Percentiles rank a stretch among this genome's conserved stretches.
These are phyloP conservation scores for Russula foetens DNA, from an alignment of 768 basidiomycete genomes.

Conservation along the genomic window DNA sequence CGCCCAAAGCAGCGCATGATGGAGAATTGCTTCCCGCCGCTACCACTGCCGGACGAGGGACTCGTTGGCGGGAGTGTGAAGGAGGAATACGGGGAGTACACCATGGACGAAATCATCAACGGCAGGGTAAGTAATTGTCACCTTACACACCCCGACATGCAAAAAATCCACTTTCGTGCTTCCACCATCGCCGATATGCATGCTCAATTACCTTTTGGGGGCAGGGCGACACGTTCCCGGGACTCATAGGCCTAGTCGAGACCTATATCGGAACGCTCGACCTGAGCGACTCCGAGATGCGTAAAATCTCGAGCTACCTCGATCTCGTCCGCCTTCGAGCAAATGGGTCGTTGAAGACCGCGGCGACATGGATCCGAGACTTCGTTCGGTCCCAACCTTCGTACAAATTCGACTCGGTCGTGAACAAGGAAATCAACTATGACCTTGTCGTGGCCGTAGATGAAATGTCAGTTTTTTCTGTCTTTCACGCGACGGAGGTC, in stretches of 20 bases:
- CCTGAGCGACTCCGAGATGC: conserved; percentile 49
- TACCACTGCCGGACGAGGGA: conserved; percentile 45
- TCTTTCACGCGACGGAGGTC: neutral
- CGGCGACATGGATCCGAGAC: conserved; percentile 88
- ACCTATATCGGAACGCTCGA: conserved; percentile 85
- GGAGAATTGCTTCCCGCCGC: conserved; percentile 62
- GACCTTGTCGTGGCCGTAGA: conserved; percentile 86
- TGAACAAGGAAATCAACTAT: conserved; percentile 87
- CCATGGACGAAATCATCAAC: conserved; percentile 86
- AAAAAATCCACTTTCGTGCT: too few relatives aligned
- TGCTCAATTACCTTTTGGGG: neutral
- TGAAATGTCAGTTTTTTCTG: conserved; percentile 65
- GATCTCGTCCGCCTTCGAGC: conserved; percentile 72
- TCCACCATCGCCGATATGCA: neutral
- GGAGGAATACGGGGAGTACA: conserved; percentile 89
- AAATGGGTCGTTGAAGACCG: conserved; percentile 73
- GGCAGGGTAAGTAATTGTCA: conserved; percentile 57
- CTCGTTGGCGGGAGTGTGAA: conserved; percentile 40
- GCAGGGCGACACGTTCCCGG: conserved; percentile 62
- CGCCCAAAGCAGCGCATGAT: conserved; percentile 51
- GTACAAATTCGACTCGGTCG: conserved; percentile 92
- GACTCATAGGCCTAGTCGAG: conserved; percentile 71
- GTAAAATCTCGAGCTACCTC: conserved; percentile 66
- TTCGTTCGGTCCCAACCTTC: conserved; percentile 86
- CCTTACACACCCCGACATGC: too few relatives aligned